These are phyloP conservation scores for Ziziphus jujuba DNA, from an alignment of 306 rosid genomes.

Conservation along the genomic window DNA sequence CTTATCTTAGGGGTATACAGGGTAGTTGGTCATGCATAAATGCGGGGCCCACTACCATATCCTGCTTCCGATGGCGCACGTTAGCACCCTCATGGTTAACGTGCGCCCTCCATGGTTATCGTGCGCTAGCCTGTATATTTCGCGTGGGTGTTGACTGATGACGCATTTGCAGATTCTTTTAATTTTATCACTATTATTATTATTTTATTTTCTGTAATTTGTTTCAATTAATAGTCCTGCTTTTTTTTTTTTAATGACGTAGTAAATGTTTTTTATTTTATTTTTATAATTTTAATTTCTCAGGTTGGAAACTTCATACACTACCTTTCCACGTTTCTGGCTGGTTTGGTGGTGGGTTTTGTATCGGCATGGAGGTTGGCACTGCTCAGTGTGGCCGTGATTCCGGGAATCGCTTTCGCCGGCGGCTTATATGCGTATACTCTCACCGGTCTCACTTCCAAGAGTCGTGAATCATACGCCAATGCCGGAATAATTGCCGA, in stretches of 20 bases:
- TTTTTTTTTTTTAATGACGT: not conserved
- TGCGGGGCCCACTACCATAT: slow-evolving; percentile 18
- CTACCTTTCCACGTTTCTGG: slow-evolving; percentile 93
- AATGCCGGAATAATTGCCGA: slow-evolving; percentile 95
- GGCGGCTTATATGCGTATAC: slow-evolving; percentile 98
- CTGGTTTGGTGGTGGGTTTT: slow-evolving; percentile 97
- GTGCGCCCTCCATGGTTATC: slow-evolving; percentile 19
- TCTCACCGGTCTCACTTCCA: slow-evolving; percentile 93
- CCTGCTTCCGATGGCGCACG: slow-evolving; percentile 17
- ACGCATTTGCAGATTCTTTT: not conserved
- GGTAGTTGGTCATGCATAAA: slow-evolving; percentile 22
- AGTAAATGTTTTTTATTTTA: not conserved
- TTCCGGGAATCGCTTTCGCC: slow-evolving; percentile 97
- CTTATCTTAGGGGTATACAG: slow-evolving; percentile 9
- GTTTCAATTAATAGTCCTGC: not conserved
- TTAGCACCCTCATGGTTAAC: slow-evolving; percentile 1
- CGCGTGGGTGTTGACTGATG: not conserved
- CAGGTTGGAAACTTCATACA: slow-evolving; percentile 99
- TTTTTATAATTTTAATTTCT: not conserved
- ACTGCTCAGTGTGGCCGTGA: slow-evolving; percentile 91
- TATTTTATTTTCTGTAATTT: not conserved
- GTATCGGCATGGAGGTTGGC: slow-evolving; percentile 98
- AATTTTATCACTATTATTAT: too few species aligned
- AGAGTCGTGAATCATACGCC: slow-evolving; percentile 93
- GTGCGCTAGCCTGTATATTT: slow-evolving; percentile 4